Conservation (phyloP, 1,284 basidiomycete species). For the Inonotus obliquus region DNA sequence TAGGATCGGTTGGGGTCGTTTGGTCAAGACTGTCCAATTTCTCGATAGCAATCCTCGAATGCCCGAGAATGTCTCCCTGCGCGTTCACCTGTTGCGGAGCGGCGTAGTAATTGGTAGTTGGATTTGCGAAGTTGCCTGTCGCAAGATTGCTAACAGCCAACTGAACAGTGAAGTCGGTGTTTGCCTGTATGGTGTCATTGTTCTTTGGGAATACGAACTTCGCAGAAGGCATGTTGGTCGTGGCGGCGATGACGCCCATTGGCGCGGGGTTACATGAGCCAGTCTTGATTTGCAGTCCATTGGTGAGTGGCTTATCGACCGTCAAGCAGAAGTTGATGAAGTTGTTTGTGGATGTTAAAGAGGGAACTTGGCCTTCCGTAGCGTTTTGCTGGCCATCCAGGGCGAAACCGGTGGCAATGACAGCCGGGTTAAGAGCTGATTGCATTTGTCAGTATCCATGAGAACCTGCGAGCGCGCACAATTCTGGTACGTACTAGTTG, state of each 20-base stretch:
- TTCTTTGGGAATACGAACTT: conserved; percentile 48
- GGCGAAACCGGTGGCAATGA: conserved; percentile 39
- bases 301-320: conserved; percentile 34
- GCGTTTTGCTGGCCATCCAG: conserved; percentile 41
- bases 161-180: conserved; percentile 43
- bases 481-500: conserved; percentile 4
- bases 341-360: conserved; percentile 50
- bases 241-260: conserved; percentile 41
- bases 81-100: conserved; percentile 54
- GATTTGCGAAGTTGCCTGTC: conserved; percentile 52
- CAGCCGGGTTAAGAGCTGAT: conserved; percentile 35
- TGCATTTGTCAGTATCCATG: neutral
- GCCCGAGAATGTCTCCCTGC: conserved; percentile 51
- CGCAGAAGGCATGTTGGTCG: conserved; percentile 42
- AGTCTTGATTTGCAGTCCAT: conserved; percentile 39
- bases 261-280: conserved; percentile 39
- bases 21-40: conserved; percentile 45
- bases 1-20: conserved; percentile 52
- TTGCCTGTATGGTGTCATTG: conserved; percentile 36
- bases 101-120: conserved; percentile 49
- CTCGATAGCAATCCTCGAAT: conserved; percentile 65
- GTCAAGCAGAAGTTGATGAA: conserved; percentile 44
- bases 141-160: conserved; percentile 45
- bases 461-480: neutral
- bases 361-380: conserved; percentile 40